Percentiles rank a stretch among this genome's conserved stretches.
Conservation (phyloP, 805 yeast species). For the Kodamaea kakaduensis region DNA sequence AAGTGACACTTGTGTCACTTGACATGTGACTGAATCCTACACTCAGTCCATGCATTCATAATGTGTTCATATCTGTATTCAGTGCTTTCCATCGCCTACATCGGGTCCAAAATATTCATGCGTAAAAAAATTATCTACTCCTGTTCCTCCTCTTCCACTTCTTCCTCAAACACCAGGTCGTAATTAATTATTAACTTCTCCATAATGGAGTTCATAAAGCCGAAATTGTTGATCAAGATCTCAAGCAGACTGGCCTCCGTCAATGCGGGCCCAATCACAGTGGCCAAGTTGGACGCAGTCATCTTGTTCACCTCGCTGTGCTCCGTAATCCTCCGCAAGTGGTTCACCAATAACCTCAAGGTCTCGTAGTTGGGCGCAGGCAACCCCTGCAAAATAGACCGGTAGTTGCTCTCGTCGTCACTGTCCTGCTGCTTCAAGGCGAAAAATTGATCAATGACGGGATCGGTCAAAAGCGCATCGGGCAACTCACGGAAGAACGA, state of each 20-base stretch:
- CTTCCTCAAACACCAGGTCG: slow-evolving; percentile 31
- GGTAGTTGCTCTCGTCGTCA: slow-evolving; percentile 20
- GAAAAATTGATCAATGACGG: slow-evolving; percentile 57
- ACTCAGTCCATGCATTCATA: no score
- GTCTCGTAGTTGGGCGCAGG: slow-evolving; percentile 68
- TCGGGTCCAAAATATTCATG: not conserved
- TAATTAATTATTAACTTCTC: slow-evolving; percentile 47
- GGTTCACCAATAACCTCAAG: slow-evolving; percentile 62
- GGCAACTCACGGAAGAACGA: slow-evolving; percentile 82
- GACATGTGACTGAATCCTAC: no score
- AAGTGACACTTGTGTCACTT: no score
- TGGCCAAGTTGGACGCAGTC: slow-evolving; percentile 87
- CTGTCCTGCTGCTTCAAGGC: slow-evolving; percentile 22
- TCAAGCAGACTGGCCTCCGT: slow-evolving; percentile 53
- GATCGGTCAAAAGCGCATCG: slow-evolving; percentile 70
- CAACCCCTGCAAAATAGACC: slow-evolving; percentile 36
- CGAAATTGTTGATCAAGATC: slow-evolving; percentile 45
- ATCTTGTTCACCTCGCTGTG: slow-evolving; percentile 71
- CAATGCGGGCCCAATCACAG: slow-evolving; percentile 71
- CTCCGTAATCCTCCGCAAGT: slow-evolving; percentile 64
- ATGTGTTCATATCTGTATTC: no score
- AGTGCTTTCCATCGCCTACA: no score
- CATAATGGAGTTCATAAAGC: slow-evolving; percentile 50
- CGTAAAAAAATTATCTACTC: not conserved
- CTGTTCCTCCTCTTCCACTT: not conserved